These are phyloP conservation scores for Thalassiosira mediterranea DNA, from an alignment of 352 stramenopile species.

Conservation along the genomic window DNA sequence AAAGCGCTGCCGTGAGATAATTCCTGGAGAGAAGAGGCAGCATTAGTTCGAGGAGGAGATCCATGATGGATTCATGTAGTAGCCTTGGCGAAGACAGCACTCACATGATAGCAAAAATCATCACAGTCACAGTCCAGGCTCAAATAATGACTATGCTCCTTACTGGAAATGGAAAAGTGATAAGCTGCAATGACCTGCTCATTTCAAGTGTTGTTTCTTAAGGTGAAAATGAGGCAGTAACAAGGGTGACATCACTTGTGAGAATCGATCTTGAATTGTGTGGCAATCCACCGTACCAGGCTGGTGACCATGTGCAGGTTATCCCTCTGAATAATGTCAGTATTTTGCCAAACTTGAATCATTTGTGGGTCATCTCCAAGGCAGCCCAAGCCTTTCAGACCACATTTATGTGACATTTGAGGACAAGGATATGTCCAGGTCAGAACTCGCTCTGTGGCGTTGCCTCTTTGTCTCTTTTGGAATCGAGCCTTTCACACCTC, in stretches of 20 bases:
- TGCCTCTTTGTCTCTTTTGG: constrained; percentile 16
- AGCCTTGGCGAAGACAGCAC: not conserved
- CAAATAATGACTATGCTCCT: constrained; percentile 23
- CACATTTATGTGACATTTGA: constrained; percentile 43
- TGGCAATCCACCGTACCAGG: constrained; percentile 42
- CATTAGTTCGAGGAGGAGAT: constrained; percentile 2
- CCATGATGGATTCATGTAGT: not conserved
- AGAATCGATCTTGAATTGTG: constrained; percentile 34
- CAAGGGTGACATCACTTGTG: constrained; percentile 29
- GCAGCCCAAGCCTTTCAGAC: constrained; percentile 21
- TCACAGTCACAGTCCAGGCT: constrained; percentile 11
- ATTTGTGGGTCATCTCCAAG: constrained; percentile 23
- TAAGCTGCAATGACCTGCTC: constrained; percentile 16
- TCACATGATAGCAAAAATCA: constrained; percentile 22
- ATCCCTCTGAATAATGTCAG: constrained; percentile 30
- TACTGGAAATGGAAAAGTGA: constrained; percentile 19
- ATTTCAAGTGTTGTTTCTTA: constrained; percentile 4
- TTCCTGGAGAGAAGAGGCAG: constrained; percentile 25
- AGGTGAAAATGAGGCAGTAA: constrained; percentile 16
- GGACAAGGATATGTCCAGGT: constrained; percentile 29
- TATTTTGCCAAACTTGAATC: constrained; percentile 12
- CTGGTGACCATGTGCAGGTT: constrained; percentile 34
- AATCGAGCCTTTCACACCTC: constrained; percentile 13
- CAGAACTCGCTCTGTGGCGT: constrained; percentile 25
- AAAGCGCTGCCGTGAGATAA: constrained; percentile 22